Evolutionary conservation across 2,329 filamentous ascomycete species (phyloP).

Genomic region (Fusarium concolor): DNA sequence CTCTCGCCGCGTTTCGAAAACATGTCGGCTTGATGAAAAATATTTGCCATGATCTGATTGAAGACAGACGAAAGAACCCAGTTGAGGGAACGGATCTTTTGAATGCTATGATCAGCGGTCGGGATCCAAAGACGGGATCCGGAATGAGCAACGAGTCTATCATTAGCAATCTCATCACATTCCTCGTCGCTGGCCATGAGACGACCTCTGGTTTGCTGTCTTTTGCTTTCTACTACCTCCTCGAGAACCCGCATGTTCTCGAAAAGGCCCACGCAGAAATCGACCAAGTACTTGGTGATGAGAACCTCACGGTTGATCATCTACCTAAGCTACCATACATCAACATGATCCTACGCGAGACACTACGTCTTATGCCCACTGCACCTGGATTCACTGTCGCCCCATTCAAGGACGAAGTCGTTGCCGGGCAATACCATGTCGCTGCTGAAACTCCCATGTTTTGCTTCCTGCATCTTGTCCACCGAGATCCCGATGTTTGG

Average conservation of each 20-base stretch:
- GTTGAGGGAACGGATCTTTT: background rate
- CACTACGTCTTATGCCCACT: slow-evolving; percentile 8
- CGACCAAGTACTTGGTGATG: background rate
- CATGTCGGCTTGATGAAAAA: background rate
- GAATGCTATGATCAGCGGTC: background rate
- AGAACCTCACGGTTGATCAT: background rate
- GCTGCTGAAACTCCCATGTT: background rate
- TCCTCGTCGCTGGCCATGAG: slow-evolving; percentile 2
- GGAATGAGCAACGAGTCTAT: slow-evolving; percentile 5
- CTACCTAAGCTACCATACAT: slow-evolving; percentile 9
- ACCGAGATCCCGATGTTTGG: slow-evolving; percentile 9
- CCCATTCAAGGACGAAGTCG: background rate
- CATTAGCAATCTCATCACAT: slow-evolving; percentile 4
- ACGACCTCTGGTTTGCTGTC: slow-evolving; percentile 1
- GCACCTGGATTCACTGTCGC: slow-evolving; percentile 6
- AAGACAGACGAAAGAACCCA: background rate
- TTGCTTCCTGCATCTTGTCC: background rate
- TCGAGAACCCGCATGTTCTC: background rate
- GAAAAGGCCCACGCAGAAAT: background rate
- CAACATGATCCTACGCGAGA: slow-evolving; percentile 14
- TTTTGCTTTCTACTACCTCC: slow-evolving; percentile 6
- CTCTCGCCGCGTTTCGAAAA: background rate
- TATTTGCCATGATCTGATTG: background rate
- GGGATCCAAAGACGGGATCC: slow-evolving; percentile 4
- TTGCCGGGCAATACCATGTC: slow-evolving; percentile 1